Conservation (phyloP, 495 filamentous ascomycete species). For the Penicillium taxi region DNA sequence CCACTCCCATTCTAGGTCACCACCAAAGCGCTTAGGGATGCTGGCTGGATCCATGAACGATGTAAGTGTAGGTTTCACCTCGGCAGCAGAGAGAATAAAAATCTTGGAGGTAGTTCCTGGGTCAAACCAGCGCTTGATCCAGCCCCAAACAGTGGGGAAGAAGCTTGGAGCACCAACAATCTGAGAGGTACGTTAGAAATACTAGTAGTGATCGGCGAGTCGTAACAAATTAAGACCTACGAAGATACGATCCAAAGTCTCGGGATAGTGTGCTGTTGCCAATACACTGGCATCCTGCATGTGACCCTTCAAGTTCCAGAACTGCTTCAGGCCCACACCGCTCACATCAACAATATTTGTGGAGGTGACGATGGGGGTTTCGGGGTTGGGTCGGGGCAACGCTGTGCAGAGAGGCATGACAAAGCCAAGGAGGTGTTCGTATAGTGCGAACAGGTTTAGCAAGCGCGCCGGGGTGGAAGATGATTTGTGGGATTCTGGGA, state of each 20-base stretch:
- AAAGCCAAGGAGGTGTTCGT: constrained; percentile 84
- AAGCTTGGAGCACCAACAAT: constrained; percentile 85
- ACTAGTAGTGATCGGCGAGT: neutral
- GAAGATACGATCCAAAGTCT: constrained; percentile 81
- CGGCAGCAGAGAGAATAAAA: constrained; percentile 64
- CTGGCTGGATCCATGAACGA: constrained; percentile 72
- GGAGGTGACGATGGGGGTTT: constrained; percentile 73
- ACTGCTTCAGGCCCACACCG: constrained; percentile 76
- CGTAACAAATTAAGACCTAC: constrained; percentile 38
- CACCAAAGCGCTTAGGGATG: constrained; percentile 79
- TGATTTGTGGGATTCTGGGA: constrained; percentile 49
- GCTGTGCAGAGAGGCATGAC: constrained; percentile 73
- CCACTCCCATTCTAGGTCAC: constrained; percentile 71
- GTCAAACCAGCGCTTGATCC: constrained; percentile 95
- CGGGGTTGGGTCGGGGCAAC: constrained; percentile 59
- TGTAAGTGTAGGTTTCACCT: constrained; percentile 65
- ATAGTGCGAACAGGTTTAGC: constrained; percentile 75
- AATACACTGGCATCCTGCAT: constrained; percentile 84
- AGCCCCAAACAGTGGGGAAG: constrained; percentile 90
- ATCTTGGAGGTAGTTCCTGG: constrained; percentile 89
- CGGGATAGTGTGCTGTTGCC: constrained; percentile 88
- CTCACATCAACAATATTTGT: constrained; percentile 88
- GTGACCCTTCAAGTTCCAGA: constrained; percentile 84
- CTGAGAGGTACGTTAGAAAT: constrained; percentile 26
- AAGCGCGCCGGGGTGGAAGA: constrained; percentile 54